A percentile compares a stretch with the other conserved stretches of the same genome.
phyloP scores from a whole-genome alignment of 2,329 filamentous ascomycete species.

The Xylariaceae sp. region DNA sequence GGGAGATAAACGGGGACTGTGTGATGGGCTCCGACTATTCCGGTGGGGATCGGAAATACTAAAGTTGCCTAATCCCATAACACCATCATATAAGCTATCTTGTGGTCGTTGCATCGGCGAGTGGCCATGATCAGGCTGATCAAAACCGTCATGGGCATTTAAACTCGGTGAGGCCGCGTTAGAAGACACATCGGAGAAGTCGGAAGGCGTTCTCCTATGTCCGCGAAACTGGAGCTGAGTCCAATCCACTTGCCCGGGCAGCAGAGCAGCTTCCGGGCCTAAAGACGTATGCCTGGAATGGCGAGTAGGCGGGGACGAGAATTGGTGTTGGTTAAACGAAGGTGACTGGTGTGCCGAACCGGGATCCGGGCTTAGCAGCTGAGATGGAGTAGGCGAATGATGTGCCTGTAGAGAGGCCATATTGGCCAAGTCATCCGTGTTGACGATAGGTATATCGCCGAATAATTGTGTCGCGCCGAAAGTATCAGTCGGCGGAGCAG shows the following conservation, averaged over 20 bases:
- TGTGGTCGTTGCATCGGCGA: constrained; percentile 75
- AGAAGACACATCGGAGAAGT: constrained; percentile 86
- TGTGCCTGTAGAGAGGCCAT: constrained; percentile 53
- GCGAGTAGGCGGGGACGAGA: constrained; percentile 41
- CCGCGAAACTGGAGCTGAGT: constrained; percentile 60
- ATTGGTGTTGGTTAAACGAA: constrained; percentile 51
- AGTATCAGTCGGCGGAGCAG: constrained; percentile 48
- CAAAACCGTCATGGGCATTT: constrained; percentile 71
- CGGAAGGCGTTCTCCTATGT: constrained; percentile 83
- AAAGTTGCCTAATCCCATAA: constrained; percentile 72
- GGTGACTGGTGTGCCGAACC: constrained; percentile 52
- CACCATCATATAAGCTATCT: constrained; percentile 71
- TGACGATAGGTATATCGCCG: constrained; percentile 42
- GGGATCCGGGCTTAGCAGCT: constrained; percentile 48
- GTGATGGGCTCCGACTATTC: constrained; percentile 74
- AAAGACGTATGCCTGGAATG: constrained; percentile 55
- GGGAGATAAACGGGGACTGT: constrained; percentile 62
- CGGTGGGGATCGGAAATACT: constrained; percentile 66
- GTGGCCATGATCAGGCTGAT: constrained; percentile 61
- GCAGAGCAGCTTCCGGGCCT: constrained; percentile 52
- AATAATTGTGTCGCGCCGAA: constrained; percentile 57
- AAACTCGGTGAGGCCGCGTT: constrained; percentile 79
- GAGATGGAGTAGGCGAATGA: constrained; percentile 52
- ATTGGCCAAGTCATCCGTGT: constrained; percentile 43
- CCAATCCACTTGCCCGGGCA: constrained; percentile 52